Evolutionary conservation across 2,329 filamentous ascomycete genomes (phyloP), one percentile per base, ranked within the genome.

Genomic region (Penicillium fuscoglaucum): DNA sequence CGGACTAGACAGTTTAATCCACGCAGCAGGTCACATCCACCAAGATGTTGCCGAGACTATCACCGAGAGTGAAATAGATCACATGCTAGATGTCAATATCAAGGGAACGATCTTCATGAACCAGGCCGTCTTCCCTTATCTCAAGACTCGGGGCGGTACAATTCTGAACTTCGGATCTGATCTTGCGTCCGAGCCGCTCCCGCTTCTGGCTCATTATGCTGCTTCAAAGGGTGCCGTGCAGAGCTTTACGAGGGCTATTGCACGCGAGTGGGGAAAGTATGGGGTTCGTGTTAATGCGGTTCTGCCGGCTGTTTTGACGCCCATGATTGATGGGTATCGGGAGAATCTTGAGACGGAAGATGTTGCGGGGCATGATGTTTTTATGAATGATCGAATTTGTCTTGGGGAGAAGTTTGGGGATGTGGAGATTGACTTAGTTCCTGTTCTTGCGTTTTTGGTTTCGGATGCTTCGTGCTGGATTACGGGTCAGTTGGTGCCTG

Each of bases 401-500:
- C 41, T 53, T n/a, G 41, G 15, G 24, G 21, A 39, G 31, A 53
- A 15, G 24, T 46, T 46, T 28, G 51, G 51, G 13, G 29, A 46
- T 21, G 41, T 24, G 15, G 33, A 54, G n/a, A 12, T 28, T 37
- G 43, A 54, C 19, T 45, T 47, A 15, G 43, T 46, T 21, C 43
- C 43, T 47, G 31, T 47, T 26, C 41, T 53, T 39, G 52, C 43
- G 9, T 47, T 54, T 47, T 21, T 47, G 6, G 24, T 54, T 28
- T 54, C 43, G 29, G 43, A 54, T 47, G 24, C 43, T 28, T 46
- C 31, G 17, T 24, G 24, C 12, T 37, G 21, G 52, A 31, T 54
- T 12, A 47, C 31, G 0, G 26, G 33, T 26, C 33, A 54, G 24
- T 15, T 39, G 24, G 21, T 54, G 7, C 41, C 51, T 39, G 40